Evolutionary conservation across 345 rosid species (phyloP), one percentile per base, ranked within the genome.

Genomic region (Capsella bursapastoris): DNA sequence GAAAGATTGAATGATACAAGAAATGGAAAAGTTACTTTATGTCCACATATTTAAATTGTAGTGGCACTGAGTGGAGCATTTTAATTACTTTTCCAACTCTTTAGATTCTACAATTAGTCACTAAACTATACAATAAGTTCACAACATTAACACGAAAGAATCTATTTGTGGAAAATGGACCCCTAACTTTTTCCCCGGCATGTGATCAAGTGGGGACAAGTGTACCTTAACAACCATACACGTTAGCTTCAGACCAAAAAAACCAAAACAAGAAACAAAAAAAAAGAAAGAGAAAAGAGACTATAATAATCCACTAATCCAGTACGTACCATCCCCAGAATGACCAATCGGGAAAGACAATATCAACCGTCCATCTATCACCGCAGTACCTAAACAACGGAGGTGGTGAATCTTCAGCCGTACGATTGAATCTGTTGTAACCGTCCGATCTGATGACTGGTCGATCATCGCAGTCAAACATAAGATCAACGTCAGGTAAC

Each of bases 401-500:
- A 1, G 90, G 90, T 11, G 83, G 82, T 2, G 64, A 75, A 52
- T 69, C 43, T 2, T 57, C 52, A 34, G 14, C 80, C 38, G 78
- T 52, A 3, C 1, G 70, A 67, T 78, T 74, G 0, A 6, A 34
- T 65, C 2, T 48, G n/a, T 45, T 44, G 18, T 63, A 82, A 32
- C 80, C 76, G 60, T 64, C 14, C 2, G 76, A 59, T 57, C 41
- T 72, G 4, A 87, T 11, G 18, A 82, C 81, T 0, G 94, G 92
- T 57, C 78, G 70, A 66, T 90, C 90, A 49, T 80, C 75, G n/a
- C 89, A 84, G 80, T 85, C 84, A 37, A 90, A 87, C 92, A 90
- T 87, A 15, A 90, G 75, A 73, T 90, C 94, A 74, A 88, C 72
- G 70, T 88, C 92, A 4, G 94, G 90, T 37, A 87, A 35, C 37